Percentiles rank a stretch among this genome's conserved stretches.
These are phyloP conservation scores for Globisporangium emineosum DNA, from an alignment of 352 stramenopile genomes.

Conservation along the genomic window DNA sequence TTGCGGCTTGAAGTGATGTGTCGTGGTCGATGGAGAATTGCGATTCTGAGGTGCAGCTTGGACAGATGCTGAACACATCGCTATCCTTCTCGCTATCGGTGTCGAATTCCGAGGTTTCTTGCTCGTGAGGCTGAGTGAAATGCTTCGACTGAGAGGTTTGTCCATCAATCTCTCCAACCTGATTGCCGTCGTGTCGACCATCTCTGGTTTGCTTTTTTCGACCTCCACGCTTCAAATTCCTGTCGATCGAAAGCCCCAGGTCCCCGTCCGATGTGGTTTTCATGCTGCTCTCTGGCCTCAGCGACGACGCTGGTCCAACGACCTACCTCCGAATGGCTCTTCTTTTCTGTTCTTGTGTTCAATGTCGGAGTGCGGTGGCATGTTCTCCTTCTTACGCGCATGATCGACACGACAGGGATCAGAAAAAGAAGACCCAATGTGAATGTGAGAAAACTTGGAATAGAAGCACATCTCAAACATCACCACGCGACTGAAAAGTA, in stretches of 20 bases:
- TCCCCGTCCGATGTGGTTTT: background rate
- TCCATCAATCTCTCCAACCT: background rate
- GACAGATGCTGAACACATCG: slow-evolving; percentile 13
- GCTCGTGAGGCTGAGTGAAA: background rate
- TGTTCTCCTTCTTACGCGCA: background rate
- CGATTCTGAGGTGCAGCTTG: slow-evolving; percentile 10
- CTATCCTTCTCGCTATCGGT: background rate
- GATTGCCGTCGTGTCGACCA: background rate
- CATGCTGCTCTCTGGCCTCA: background rate
- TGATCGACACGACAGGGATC: background rate
- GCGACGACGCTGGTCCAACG: too few species aligned
- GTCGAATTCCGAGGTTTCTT: background rate
- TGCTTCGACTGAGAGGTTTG: background rate
- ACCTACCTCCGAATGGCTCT: background rate
- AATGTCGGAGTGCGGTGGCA: background rate
- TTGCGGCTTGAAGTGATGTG: background rate
- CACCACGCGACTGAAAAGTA: too few species aligned
- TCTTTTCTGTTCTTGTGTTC: background rate
- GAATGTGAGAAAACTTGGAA: background rate
- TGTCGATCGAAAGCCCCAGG: background rate
- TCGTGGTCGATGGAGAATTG: slow-evolving; percentile 13
- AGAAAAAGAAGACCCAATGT: background rate
- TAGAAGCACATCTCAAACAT: too few species aligned
- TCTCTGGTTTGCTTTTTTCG: background rate
- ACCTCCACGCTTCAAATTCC: background rate